These are phyloP conservation scores for Volvox reticuliferus DNA, from an alignment of 139 green algal species.

Conservation along the genomic window DNA sequence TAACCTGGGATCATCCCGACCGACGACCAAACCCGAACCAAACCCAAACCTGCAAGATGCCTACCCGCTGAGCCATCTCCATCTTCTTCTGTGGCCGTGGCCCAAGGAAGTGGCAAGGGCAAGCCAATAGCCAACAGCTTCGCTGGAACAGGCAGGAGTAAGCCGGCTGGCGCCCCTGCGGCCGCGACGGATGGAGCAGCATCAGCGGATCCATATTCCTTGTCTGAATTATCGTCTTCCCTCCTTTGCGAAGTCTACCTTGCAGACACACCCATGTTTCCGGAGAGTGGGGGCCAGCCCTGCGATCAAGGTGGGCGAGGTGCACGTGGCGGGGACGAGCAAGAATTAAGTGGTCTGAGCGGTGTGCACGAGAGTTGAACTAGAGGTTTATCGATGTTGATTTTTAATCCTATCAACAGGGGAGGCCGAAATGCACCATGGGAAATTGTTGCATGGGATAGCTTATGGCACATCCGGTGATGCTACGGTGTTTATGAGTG, in stretches of 20 bases:
- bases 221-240: not conserved
- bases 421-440: too few relatives aligned
- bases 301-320: slow-evolving; percentile 36
- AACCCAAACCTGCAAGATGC: not conserved
- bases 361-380: too few relatives aligned
- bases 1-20: too few relatives aligned
- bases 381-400: too few relatives aligned
- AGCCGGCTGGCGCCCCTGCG: not conserved
- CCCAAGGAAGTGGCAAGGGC: not conserved
- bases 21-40: too few relatives aligned
- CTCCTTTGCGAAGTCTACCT: slow-evolving; percentile 9
- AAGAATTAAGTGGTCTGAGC: too few relatives aligned
- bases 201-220: not conserved
- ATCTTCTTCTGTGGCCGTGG: not conserved
- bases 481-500: too few relatives aligned
- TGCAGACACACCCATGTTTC: slow-evolving; percentile 6
- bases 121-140: not conserved
- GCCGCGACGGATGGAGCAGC: not conserved
- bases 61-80: not conserved
- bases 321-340: not conserved
- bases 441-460: too few relatives aligned
- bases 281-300: slow-evolving; percentile 35
- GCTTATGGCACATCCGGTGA: too few relatives aligned
- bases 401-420: too few relatives aligned
- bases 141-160: not conserved